These are phyloP conservation scores for Fusarium nelsonii DNA, from an alignment of 2,329 filamentous ascomycete species.

Conservation along the genomic window DNA sequence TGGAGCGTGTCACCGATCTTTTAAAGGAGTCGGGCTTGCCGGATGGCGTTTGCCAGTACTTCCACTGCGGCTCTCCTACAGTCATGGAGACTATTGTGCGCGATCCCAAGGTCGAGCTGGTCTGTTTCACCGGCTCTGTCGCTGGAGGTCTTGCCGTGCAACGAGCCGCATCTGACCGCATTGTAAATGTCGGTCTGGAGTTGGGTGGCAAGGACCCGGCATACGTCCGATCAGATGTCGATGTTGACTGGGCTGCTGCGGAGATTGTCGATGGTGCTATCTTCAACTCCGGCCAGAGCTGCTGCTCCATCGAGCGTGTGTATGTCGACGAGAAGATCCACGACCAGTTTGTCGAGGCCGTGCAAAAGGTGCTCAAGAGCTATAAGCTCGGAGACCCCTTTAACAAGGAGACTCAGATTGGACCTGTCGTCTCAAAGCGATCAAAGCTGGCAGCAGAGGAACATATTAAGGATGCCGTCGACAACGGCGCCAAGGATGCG, in stretches of 20 bases:
- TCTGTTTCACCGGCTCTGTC: slow-evolving; percentile 96
- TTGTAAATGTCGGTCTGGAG: slow-evolving; percentile 89
- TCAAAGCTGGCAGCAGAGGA: slow-evolving; percentile 80
- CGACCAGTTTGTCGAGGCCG: slow-evolving; percentile 82
- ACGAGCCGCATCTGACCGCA: slow-evolving; percentile 83
- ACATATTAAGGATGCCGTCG: slow-evolving; percentile 85
- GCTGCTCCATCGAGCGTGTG: slow-evolving; percentile 90
- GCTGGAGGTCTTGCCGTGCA: slow-evolving; percentile 89
- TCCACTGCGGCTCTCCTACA: slow-evolving; percentile 85
- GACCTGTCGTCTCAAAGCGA: slow-evolving; percentile 86
- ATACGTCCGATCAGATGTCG: slow-evolving; percentile 87
- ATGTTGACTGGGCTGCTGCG: slow-evolving; percentile 89
- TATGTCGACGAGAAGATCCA: slow-evolving; percentile 90
- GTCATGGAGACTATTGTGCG: slow-evolving; percentile 84
- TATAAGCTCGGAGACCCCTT: slow-evolving; percentile 93
- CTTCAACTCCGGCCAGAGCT: slow-evolving; percentile 99
- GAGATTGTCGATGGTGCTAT: slow-evolving; percentile 96
- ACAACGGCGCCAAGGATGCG: slow-evolving; percentile 84
- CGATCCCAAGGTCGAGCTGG: slow-evolving; percentile 79
- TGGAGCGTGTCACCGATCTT: slow-evolving; percentile 81
- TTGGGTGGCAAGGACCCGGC: slow-evolving; percentile 96
- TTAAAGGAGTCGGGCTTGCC: slow-evolving; percentile 87
- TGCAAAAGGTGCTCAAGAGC: slow-evolving; percentile 81
- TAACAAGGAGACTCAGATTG: slow-evolving; percentile 82
- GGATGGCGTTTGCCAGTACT: slow-evolving; percentile 86